These are phyloP conservation scores for Barbatosphaeria neglecta DNA, from an alignment of 495 filamentous ascomycete genomes.

Conservation along the genomic window DNA sequence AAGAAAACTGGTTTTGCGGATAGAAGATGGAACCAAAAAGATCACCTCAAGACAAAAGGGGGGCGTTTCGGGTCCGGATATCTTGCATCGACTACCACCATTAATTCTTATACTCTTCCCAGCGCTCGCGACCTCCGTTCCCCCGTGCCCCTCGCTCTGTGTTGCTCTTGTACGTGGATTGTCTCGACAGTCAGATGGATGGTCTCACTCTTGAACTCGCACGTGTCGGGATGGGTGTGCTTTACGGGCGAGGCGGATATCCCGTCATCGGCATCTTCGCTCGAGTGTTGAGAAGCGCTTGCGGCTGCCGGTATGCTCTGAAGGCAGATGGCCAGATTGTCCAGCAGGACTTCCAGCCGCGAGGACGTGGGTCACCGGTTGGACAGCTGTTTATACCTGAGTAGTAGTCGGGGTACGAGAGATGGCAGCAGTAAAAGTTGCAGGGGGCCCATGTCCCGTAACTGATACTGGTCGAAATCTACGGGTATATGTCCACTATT, in stretches of 20 bases:
- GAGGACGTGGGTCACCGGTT: conserved; percentile 46
- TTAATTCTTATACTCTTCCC: background rate
- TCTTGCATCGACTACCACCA: conserved; percentile 54
- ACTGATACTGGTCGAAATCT: no score
- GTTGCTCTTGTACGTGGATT: conserved; percentile 18
- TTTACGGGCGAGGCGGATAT: conserved; percentile 43
- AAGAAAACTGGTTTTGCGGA: conserved; percentile 45
- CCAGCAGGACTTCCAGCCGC: conserved; percentile 26
- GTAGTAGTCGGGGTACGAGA: no score
- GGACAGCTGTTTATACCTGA: conserved; percentile 44
- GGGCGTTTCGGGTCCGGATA: conserved; percentile 75
- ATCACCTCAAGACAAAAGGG: conserved; percentile 33
- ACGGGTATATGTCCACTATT: no score
- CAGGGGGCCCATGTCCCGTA: no score
- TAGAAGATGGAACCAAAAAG: conserved; percentile 67
- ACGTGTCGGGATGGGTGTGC: no score
- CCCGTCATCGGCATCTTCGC: conserved; percentile 41
- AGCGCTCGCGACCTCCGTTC: conserved; percentile 13
- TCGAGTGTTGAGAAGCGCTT: conserved; percentile 27
- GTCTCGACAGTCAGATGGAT: conserved; percentile 28
- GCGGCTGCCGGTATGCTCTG: no score
- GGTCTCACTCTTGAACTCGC: no score
- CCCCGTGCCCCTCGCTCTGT: conserved; percentile 21
- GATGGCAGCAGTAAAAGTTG: no score
- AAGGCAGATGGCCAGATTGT: conserved; percentile 14